phyloP scores from a whole-genome alignment of 345 rosid genomes.

The Heritiera littoralis region DNA sequence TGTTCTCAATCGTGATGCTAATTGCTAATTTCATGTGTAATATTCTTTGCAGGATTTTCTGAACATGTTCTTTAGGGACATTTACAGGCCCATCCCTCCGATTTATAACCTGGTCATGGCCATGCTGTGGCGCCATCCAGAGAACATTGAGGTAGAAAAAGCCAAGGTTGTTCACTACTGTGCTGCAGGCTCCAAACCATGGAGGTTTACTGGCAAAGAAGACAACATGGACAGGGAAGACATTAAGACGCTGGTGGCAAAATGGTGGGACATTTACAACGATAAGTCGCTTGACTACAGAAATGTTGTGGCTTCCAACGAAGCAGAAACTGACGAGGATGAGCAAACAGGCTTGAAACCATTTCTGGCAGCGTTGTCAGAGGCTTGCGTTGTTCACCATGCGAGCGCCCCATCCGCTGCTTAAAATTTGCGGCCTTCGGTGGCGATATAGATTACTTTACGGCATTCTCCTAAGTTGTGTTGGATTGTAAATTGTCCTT shows the following conservation, averaged over 20 bases:
- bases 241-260: constrained; percentile 46
- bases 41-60: constrained; percentile 48
- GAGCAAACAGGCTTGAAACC: constrained; percentile 13
- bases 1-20: not conserved
- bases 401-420: constrained; percentile 57
- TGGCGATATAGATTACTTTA: not conserved
- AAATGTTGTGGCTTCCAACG: constrained; percentile 10
- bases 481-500: not conserved
- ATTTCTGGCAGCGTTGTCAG: constrained; percentile 34
- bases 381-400: constrained; percentile 36
- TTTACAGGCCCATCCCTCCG: constrained; percentile 62
- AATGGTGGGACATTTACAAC: constrained; percentile 61
- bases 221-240: constrained; percentile 62
- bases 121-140: constrained; percentile 82
- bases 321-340: constrained; percentile 18
- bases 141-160: constrained; percentile 51
- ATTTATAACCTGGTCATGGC: constrained; percentile 70
- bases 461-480: not conserved
- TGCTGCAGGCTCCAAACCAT: constrained; percentile 74
- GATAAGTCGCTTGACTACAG: constrained; percentile 54
- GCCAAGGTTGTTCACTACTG: constrained; percentile 71
- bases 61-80: constrained; percentile 64
- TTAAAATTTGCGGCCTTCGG: constrained; percentile 12
- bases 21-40: not conserved
- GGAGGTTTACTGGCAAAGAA: constrained; percentile 65